Evolutionary conservation across 805 yeast genomes (phyloP), one percentile per base, ranked within the genome.

Genomic region (Candida montana): DNA sequence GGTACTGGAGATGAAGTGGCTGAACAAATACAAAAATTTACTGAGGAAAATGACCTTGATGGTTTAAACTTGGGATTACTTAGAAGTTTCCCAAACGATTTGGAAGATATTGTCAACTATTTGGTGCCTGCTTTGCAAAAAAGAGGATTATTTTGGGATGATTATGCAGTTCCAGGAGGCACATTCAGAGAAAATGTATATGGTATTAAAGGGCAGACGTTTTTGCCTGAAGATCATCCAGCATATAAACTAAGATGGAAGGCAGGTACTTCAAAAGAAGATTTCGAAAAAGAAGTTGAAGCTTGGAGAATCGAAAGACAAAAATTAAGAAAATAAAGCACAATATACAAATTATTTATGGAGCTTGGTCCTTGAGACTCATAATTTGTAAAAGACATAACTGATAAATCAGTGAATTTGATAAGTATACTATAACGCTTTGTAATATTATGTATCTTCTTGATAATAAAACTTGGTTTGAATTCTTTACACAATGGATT

Each of bases 41-140:
- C 64, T 9, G 65, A 63, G 10, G 49, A 55, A 10, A 55, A 66
- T 7, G 69, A 61, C 21, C 57, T 69, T 12, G 72, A 69, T 45
- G 73, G 73, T 2, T 68, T 69, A 52, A 68, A 68, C 46, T 55
- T 68, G 35, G 61, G 34, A 2, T 18, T n/a, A n/a, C n/a, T 63
- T 7, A 55, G 61, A 5, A 47, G 57, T 23, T 47, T 54, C 17
- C 73, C 73, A 19, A 64, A 59, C 2, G 48, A 67, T 4, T 67
- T 63, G 42, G 63, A 64, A 45, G 71, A 68, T 12, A 44, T 67
- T 21, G 64, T 64, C 23, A 62, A 67, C 13, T 45, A 41, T 19
- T 50, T 67, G 35, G 40, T 67, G 17, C 71, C 71, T 9, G 69
- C 58, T 34, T 53, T 66, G 31, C 56, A 57, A 44, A 40, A 38